Conservation (phyloP, 495 filamentous ascomycete species). For the Aspergillus leporis region DNA sequence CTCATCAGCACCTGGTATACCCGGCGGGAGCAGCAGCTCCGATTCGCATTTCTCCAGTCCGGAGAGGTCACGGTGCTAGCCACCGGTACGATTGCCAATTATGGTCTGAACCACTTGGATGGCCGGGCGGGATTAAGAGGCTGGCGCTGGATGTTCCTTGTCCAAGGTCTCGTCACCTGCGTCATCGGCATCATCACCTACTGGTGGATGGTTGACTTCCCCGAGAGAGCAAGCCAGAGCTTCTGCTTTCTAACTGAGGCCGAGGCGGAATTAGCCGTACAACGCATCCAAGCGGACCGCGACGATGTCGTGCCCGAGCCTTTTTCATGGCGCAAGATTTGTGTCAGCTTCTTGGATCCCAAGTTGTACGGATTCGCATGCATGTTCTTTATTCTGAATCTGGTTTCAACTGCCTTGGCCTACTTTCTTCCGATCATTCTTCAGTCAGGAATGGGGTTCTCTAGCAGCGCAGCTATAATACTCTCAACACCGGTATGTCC, state of each 20-base stretch:
- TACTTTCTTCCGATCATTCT: constrained; percentile 77
- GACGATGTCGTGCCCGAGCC: constrained; percentile 62
- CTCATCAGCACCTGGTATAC: constrained; percentile 76
- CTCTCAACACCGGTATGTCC: constrained; percentile 62
- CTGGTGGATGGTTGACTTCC: constrained; percentile 82
- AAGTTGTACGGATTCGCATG: constrained; percentile 74
- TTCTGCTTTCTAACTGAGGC: constrained; percentile 61
- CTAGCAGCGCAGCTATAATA: constrained; percentile 62
- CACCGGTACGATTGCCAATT: constrained; percentile 72
- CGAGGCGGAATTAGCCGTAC: constrained; percentile 57
- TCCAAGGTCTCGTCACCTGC: constrained; percentile 66
- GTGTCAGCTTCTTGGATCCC: constrained; percentile 61
- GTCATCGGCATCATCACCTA: constrained; percentile 68
- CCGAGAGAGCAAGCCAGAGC: constrained; percentile 62
- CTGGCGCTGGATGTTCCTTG: constrained; percentile 78
- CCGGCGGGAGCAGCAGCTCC: constrained; percentile 68
- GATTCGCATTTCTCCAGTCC: constrained; percentile 72
- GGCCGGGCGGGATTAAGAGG: constrained; percentile 61
- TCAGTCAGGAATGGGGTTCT: constrained; percentile 70
- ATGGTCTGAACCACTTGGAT: constrained; percentile 64
- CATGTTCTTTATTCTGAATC: constrained; percentile 73
- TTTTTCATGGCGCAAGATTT: constrained; percentile 60
- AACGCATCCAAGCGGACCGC: constrained; percentile 62
- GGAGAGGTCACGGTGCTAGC: constrained; percentile 69
- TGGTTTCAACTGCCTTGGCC: constrained; percentile 66